A percentile compares a stretch with the other conserved stretches of the same genome.
Evolutionary conservation across 768 basidiomycete species (phyloP).

Genomic region (Scleroderma bovista): DNA sequence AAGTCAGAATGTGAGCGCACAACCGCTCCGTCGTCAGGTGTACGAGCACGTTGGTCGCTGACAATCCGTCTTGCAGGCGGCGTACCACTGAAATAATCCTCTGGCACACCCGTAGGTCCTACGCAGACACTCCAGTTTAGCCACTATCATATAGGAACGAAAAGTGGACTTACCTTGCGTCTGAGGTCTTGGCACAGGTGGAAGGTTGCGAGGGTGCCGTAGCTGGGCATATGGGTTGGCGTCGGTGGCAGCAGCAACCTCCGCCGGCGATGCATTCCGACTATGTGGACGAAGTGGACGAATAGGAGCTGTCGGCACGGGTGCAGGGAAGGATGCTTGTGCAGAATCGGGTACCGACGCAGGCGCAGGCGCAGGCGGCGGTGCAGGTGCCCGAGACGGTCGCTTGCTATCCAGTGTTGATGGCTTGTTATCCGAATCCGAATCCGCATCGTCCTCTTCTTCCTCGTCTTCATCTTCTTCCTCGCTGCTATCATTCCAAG

Average conservation of each 20-base stretch:
- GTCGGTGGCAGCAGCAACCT: constrained; percentile 25
- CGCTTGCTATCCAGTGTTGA: constrained; percentile 29
- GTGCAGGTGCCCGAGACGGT: constrained; percentile 18
- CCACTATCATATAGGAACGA: background rate
- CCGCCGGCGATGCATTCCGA: constrained; percentile 26
- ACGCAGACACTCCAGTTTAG: constrained; percentile 3
- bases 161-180: constrained; percentile 37
- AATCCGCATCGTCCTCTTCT: constrained; percentile 59
- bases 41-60: constrained; percentile 52
- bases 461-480: constrained; percentile 84
- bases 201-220: constrained; percentile 58
- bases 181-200: constrained; percentile 51
- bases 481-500: constrained; percentile 70
- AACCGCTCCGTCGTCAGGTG: constrained; percentile 52
- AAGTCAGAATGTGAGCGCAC: constrained; percentile 52
- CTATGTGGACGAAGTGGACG: constrained; percentile 27
- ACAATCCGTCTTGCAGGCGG: constrained; percentile 43
- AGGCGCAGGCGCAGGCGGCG: constrained; percentile 14
- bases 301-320: constrained; percentile 16
- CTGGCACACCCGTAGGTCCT: constrained; percentile 35
- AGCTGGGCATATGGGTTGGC: constrained; percentile 41
- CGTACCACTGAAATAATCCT: constrained; percentile 34
- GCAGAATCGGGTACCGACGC: constrained; percentile 2
- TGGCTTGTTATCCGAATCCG: constrained; percentile 54
- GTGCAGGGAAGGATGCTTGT: constrained; percentile 15